These are phyloP conservation scores for Phoenix roebelenii DNA, from an alignment of 176 grass and related monocot species.

Conservation along the genomic window DNA sequence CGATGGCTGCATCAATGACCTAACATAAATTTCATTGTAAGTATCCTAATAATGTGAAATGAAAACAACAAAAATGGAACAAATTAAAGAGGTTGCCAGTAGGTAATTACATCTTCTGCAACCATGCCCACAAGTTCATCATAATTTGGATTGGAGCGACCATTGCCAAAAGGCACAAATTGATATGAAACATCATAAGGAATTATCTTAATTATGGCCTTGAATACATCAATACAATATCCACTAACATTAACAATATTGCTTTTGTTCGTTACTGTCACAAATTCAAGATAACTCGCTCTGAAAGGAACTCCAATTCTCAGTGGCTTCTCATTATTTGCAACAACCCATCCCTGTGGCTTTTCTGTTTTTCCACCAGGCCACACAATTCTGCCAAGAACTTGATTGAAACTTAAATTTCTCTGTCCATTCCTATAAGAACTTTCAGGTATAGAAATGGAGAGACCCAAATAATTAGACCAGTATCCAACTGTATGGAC, in stretches of 20 bases:
- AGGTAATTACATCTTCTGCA: constrained; percentile 20
- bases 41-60: neutral
- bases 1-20: constrained; percentile 22
- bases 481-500: constrained; percentile 15
- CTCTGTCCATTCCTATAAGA: neutral
- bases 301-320: constrained; percentile 22
- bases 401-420: neutral
- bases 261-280: constrained; percentile 6
- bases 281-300: constrained; percentile 19
- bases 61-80: neutral
- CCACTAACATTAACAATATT: constrained; percentile 3
- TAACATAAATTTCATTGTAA: constrained; percentile 5
- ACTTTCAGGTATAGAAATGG: constrained; percentile 15
- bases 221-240: constrained; percentile 29
- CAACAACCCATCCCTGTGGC: constrained; percentile 23
- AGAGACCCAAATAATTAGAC: constrained; percentile 14
- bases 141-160: constrained; percentile 16
- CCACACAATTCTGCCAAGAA: constrained; percentile 12
- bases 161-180: constrained; percentile 21
- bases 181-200: constrained; percentile 19
- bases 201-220: constrained; percentile 11
- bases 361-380: constrained; percentile 18
- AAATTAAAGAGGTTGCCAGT: neutral
- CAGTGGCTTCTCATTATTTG: constrained; percentile 13
- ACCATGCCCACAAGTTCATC: constrained; percentile 21